These are phyloP conservation scores for Hysterangium stoloniferum DNA, from an alignment of 768 basidiomycete species.

Conservation along the genomic window DNA sequence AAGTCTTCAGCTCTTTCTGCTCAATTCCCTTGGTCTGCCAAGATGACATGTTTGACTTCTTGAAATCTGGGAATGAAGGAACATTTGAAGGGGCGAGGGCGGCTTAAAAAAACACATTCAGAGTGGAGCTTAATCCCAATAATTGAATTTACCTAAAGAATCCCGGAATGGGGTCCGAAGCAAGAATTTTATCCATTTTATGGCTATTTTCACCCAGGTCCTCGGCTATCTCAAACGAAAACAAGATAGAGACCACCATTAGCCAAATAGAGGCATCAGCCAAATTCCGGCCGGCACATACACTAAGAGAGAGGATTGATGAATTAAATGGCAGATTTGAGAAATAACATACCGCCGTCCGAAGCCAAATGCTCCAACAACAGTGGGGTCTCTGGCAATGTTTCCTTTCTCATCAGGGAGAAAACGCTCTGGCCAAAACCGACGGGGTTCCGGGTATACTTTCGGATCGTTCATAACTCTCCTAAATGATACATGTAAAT, in stretches of 20 bases:
- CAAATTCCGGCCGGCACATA: constrained; percentile 18
- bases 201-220: constrained; percentile 18
- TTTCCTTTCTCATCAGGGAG: constrained; percentile 21
- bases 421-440: constrained; percentile 46
- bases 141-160: neutral
- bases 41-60: too few relatives aligned
- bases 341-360: constrained; percentile 24
- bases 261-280: constrained; percentile 15
- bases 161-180: constrained; percentile 1
- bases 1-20: too few relatives aligned
- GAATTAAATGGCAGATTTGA: neutral
- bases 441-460: constrained; percentile 40
- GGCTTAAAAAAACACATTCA: constrained; percentile 10
- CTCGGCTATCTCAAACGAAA: constrained; percentile 30
- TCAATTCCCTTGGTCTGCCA: too few relatives aligned
- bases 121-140: neutral
- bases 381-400: constrained; percentile 34
- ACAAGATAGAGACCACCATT: constrained; percentile 18
- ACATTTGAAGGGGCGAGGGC: neutral
- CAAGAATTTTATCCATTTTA: constrained; percentile 8
- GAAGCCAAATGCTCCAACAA: constrained; percentile 35
- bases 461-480: constrained; percentile 44
- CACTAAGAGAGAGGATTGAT: constrained; percentile 3
- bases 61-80: neutral
- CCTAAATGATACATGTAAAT: constrained; percentile 26